These are phyloP conservation scores for Lasiosphaeria hispida DNA, from an alignment of 495 filamentous ascomycete genomes.

Conservation along the genomic window DNA sequence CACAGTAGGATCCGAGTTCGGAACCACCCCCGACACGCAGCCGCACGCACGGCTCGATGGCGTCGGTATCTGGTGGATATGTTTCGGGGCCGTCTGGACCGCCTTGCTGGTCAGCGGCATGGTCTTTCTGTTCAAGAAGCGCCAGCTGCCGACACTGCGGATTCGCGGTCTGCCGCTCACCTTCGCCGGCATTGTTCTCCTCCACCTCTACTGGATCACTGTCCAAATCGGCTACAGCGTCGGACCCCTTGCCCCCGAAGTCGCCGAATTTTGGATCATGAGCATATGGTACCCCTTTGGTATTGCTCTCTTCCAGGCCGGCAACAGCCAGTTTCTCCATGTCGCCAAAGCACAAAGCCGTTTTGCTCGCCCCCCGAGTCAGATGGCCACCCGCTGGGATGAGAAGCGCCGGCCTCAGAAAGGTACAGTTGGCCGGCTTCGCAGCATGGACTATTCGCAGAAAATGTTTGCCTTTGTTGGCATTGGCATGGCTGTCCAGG, in stretches of 20 bases:
- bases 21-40: conserved; percentile 28
- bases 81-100: conserved; percentile 54
- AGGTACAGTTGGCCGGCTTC: conserved; percentile 10
- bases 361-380: conserved; percentile 30
- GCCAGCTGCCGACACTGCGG: conserved; percentile 56
- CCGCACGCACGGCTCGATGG: conserved; percentile 24
- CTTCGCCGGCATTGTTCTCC: conserved; percentile 54
- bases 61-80: conserved; percentile 32
- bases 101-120: conserved; percentile 50
- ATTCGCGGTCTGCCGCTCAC: conserved; percentile 62
- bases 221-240: conserved; percentile 60
- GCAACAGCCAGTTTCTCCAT: conserved; percentile 64
- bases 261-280: conserved; percentile 70
- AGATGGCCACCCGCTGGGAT: conserved; percentile 23
- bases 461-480: conserved; percentile 48
- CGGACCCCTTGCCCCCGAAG: conserved; percentile 54
- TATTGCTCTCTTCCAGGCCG: conserved; percentile 69
- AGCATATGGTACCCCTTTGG: conserved; percentile 66
- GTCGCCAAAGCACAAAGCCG: conserved; percentile 55
- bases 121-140: conserved; percentile 53
- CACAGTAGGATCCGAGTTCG: conserved; percentile 31
- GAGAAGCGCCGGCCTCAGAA: conserved; percentile 21
- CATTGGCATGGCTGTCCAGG: conserved; percentile 53
- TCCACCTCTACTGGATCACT: conserved; percentile 63
- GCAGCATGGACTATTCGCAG: conserved; percentile 44